Evolutionary conservation across 1,139 yeast genomes (phyloP), one percentile per base, ranked within the genome.

Genomic region (Kodamaea ohmeri): DNA sequence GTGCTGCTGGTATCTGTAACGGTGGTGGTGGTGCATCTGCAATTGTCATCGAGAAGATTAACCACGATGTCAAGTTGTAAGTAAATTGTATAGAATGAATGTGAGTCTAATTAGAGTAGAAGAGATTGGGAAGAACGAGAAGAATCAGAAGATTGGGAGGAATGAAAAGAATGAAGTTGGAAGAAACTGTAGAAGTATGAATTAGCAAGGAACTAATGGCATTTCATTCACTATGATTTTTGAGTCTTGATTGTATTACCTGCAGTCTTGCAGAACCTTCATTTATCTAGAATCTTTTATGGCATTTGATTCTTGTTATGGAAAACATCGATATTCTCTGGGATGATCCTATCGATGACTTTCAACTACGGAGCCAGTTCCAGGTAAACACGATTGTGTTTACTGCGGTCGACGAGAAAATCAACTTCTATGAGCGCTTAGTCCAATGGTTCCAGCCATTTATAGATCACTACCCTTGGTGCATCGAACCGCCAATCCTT

Each of bases 21-120:
- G 97, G 98, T 72, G 98, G 98, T 57, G 98, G 98, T 61, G 97
- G 97, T 61, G 97, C 97, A 41, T 83, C 95, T 42, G 80, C 95
- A 25, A 65, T 87, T 50, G 84, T 87, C 45, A 73, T 87, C 50
- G 90, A 85, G 66, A 77, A 48, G 37, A 41, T 52, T 27, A 49
- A 46, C 35, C 25, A 31, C 37, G 57, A 51, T 39, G 46, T 46
- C 44, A 56, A 56, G 51, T 56, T 58, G 54, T 57, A 50, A 36
- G 22, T 34, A 21, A 18, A 22, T 6, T 14, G 29, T 21, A 27
- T 25, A 26, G 29, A 19, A 34, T 37, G 37, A 34, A 37, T 32
- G 18, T 24, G 24, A 25, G 29, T 25, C 30, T 26, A 32, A 28
- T 25, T 15, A 22, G 18, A 16, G 12, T 6, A 9, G n/a, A n/a